These are phyloP conservation scores for Ustilago hordei DNA, from an alignment of 1,284 basidiomycete species.

Conservation along the genomic window DNA sequence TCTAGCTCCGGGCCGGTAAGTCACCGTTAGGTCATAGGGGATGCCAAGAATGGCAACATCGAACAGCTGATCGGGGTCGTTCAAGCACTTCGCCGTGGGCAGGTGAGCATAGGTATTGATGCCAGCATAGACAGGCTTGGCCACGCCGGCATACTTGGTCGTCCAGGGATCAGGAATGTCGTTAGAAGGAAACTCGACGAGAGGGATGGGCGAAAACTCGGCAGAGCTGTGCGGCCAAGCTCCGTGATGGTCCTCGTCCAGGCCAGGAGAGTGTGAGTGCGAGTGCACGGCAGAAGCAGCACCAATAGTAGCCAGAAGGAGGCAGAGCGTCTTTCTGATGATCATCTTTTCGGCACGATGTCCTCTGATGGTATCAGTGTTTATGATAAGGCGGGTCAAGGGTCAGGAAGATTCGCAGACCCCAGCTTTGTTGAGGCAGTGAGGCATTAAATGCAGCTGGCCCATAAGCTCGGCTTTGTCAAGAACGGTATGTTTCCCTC, in stretches of 20 bases:
- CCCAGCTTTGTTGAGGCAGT: neutral
- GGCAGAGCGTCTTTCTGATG: slow-evolving; percentile 1
- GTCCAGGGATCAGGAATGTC: slow-evolving; percentile 45
- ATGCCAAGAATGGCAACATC: slow-evolving; percentile 58
- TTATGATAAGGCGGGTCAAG: neutral
- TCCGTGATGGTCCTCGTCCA: slow-evolving; percentile 47
- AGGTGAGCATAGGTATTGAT: slow-evolving; percentile 56
- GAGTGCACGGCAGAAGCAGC: slow-evolving; percentile 17
- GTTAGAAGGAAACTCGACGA: slow-evolving; percentile 47
- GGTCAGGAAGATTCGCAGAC: neutral
- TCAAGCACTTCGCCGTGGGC: slow-evolving; percentile 36
- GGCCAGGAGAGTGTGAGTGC: slow-evolving; percentile 32
- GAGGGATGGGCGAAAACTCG: slow-evolving; percentile 37
- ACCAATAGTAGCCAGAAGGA: slow-evolving; percentile 11
- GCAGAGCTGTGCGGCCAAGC: slow-evolving; percentile 37
- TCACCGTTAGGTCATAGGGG: slow-evolving; percentile 52
- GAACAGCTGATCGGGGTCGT: slow-evolving; percentile 32
- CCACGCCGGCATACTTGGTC: slow-evolving; percentile 41
- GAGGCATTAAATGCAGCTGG: slow-evolving; percentile 1
- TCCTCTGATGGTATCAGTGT: neutral
- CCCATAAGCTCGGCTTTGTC: neutral
- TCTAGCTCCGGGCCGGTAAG: slow-evolving; percentile 49
- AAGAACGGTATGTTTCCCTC: no score
- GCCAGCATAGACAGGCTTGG: slow-evolving; percentile 37
- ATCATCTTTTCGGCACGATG: slow-evolving; percentile 11